Base-by-base conservation (phyloP, 2,329 filamentous ascomycete species). In the Aspergillus pseudoviridinutans region DNA sequence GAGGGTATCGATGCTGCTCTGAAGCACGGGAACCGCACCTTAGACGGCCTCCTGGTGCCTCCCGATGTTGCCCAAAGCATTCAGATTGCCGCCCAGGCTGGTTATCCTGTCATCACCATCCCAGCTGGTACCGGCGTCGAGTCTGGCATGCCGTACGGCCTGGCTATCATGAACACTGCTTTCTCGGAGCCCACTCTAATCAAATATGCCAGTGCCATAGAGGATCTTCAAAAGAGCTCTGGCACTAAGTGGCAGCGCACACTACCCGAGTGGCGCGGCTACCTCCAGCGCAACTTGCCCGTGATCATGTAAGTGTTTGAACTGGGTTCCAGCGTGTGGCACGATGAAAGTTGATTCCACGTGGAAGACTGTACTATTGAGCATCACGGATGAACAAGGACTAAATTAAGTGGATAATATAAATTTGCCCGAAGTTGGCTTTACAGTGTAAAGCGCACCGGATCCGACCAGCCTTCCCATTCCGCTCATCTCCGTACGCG, bases 61-160 rank as follows among this genome's bases (percentile, higher is more conserved):
- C 79, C 87, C 0, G 84, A 88, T 66, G 85, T 88, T 3, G 88
- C 82, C 0, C 86, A 89, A 69, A 83, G 83, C 4, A 85, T 85
- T 60, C 85, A 90, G 72, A 82, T 90, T 58, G 86, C 87, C 0
- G 89, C 89, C 0, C 87, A 91, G 72, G 89, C 89, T 4, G 87
- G 88, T 0, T 92, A 91, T 67, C 89, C 88, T 0, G 80, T 89
- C 67, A 79, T 91, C 52, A 90, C 88, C 0, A 68, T 92, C 1
- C 89, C 89, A 0, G 85, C 81, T 0, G 86, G 86, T 1, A 75
- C 84, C 6, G 78, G 82, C 61, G 63, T 71, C 9, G 73, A 61
- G 12, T 81, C 79, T 3, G 83, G 84, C 5, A 86, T 87, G 82
- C 84, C 84, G 0, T 86, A 84, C 60, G 84, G 85, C 1, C 69